Conservation (phyloP, 257 asterid genomes). For the Nemophila menziesii region DNA sequence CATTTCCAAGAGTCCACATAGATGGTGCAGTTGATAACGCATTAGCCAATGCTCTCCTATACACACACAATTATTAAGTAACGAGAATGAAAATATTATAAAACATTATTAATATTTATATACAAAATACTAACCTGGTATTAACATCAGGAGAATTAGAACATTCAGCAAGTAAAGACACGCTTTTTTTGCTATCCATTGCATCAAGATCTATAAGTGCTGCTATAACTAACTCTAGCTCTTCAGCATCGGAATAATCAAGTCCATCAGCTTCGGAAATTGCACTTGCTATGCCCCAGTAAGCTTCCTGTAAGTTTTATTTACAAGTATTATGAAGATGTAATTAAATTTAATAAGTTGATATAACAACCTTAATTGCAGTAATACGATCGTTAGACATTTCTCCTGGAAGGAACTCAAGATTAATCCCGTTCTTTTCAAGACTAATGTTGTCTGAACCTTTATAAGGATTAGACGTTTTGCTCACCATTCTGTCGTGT, state of each 20-base stretch:
- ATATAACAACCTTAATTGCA: conserved; percentile 56
- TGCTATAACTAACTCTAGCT: conserved; percentile 83
- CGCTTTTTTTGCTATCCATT: conserved; percentile 93
- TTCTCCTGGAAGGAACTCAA: conserved; percentile 50
- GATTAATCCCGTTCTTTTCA: conserved; percentile 72
- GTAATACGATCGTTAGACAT: conserved; percentile 56
- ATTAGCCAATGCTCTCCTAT: conserved; percentile 87
- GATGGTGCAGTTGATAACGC: conserved; percentile 92
- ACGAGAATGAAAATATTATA: no score
- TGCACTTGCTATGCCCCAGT: conserved; percentile 74
- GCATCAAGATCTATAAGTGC: conserved; percentile 93
- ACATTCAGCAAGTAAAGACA: conserved; percentile 70
- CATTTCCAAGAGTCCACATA: conserved; percentile 96
- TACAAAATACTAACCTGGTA: conserved; percentile 47
- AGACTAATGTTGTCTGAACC: conserved; percentile 41
- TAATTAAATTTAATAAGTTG: not conserved
- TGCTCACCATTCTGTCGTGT: conserved; percentile 82
- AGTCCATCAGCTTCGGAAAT: conserved; percentile 93
- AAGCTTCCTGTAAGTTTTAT: conserved; percentile 82
- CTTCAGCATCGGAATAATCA: conserved; percentile 92
- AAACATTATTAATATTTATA: no score
- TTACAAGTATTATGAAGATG: conserved; percentile 8
- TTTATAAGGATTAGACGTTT: conserved; percentile 30
- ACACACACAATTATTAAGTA: not conserved
- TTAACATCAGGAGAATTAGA: conserved; percentile 86